phyloP scores from a whole-genome alignment of 2,329 filamentous ascomycete genomes.

The Coniochaeta ligniaria region DNA sequence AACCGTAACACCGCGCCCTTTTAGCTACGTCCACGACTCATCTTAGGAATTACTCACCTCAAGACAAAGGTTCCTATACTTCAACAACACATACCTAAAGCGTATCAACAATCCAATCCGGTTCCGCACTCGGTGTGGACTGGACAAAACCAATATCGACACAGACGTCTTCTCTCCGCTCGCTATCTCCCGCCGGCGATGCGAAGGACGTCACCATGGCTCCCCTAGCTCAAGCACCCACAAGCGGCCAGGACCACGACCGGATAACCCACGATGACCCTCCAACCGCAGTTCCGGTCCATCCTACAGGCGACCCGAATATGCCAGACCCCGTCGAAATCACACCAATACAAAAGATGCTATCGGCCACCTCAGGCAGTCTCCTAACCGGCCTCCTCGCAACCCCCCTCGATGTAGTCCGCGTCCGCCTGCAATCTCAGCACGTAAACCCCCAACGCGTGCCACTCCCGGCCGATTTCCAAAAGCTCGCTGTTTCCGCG shows the following conservation, averaged over 20 bases:
- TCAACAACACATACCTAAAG: background rate
- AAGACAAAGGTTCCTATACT: background rate
- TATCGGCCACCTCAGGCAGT: conserved; percentile 87
- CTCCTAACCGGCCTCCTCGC: conserved; percentile 84
- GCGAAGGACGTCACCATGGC: conserved; percentile 5
- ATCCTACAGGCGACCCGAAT: conserved; percentile 24
- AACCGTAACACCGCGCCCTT: background rate
- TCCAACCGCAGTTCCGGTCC: conserved; percentile 18
- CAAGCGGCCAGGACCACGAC: conserved; percentile 27
- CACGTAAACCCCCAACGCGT: conserved; percentile 28
- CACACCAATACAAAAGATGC: conserved; percentile 83
- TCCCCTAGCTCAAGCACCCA: conserved; percentile 13
- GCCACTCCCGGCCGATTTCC: conserved; percentile 43
- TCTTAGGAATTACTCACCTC: background rate
- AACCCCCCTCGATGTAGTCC: conserved; percentile 93
- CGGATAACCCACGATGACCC: conserved; percentile 21
- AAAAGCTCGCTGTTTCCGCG: conserved; percentile 48
- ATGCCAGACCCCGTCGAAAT: conserved; percentile 52
- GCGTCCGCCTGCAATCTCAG: conserved; percentile 89
- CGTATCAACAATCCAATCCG: background rate
- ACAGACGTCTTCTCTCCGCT: background rate
- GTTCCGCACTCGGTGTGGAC: conserved; percentile 6
- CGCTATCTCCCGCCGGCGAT: background rate
- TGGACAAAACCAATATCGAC: conserved; percentile 1
- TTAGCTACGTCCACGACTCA: background rate